Conservation (phyloP, 2,329 filamentous ascomycete species). For the Phaeophleospora eucalypticola region DNA sequence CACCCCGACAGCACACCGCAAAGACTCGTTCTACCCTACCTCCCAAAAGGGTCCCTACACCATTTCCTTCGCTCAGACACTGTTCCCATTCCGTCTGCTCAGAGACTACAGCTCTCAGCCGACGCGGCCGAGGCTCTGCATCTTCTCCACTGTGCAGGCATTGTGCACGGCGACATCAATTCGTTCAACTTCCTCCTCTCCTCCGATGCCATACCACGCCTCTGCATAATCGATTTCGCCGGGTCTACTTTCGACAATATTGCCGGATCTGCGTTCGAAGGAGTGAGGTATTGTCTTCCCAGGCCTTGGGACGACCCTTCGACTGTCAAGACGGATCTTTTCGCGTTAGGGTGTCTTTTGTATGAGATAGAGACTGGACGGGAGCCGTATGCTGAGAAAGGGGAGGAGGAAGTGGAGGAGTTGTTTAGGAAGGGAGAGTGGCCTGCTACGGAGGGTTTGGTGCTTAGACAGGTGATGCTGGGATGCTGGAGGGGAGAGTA, state of each 20-base stretch:
- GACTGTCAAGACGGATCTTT: too few relatives aligned
- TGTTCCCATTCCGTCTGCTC: neutral
- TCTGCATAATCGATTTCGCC: constrained; percentile 8
- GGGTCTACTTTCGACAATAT: constrained; percentile 6
- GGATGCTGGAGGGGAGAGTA: too few relatives aligned
- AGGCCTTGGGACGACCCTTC: too few relatives aligned
- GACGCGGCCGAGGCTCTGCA: constrained; percentile 8
- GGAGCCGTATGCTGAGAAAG: too few relatives aligned
- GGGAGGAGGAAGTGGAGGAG: too few relatives aligned
- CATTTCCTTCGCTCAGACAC: constrained; percentile 7
- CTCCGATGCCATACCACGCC: constrained; percentile 2
- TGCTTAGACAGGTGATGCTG: too few relatives aligned
- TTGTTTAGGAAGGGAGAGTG: too few relatives aligned
- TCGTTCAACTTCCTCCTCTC: constrained; percentile 10
- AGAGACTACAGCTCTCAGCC: constrained; percentile 4
- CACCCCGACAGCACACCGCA: constrained; percentile 10
- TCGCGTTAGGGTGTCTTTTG: too few relatives aligned
- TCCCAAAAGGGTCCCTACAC: constrained; percentile 6
- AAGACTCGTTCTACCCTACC: constrained; percentile 9
- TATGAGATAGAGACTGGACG: too few relatives aligned
- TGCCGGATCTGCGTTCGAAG: too few relatives aligned
- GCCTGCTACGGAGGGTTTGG: too few relatives aligned
- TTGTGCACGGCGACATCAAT: constrained; percentile 12
- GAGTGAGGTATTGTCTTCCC: too few relatives aligned
- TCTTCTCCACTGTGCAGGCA: constrained; percentile 7